Conservation (phyloP, 2,329 filamentous ascomycete species). For the Pseudonectria foliicola region DNA sequence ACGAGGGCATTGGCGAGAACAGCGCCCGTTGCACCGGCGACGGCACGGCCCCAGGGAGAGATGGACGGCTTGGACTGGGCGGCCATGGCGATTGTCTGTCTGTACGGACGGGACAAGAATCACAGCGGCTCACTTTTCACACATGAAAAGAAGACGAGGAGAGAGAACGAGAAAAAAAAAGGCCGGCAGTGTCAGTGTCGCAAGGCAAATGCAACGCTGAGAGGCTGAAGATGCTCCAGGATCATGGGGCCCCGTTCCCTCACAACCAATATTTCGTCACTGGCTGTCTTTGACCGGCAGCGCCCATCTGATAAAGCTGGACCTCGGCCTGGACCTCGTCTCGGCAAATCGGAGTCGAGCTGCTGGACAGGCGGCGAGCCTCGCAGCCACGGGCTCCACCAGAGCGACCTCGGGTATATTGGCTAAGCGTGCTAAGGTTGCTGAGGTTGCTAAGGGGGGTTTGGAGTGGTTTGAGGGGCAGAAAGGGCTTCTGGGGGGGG, state of each 20-base stretch:
- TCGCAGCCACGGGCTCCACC: slow-evolving; percentile 8
- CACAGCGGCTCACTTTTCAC: too few species aligned
- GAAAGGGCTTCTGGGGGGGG: too few species aligned
- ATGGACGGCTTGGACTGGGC: slow-evolving; percentile 61
- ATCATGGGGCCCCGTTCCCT: too few species aligned
- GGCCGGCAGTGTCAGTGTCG: slow-evolving; percentile 5
- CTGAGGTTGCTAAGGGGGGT: slow-evolving; percentile 7
- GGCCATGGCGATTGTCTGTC: slow-evolving; percentile 34
- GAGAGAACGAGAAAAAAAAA: slow-evolving; percentile 1
- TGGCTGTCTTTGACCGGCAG: slow-evolving; percentile 9
- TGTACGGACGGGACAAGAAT: background rate
- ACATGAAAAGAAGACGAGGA: background rate
- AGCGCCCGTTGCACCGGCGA: slow-evolving; percentile 87
- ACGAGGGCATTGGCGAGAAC: slow-evolving; percentile 92
- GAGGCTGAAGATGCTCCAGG: too few species aligned
- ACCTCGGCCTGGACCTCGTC: slow-evolving; percentile 20
- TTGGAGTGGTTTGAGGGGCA: background rate
- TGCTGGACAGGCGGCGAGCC: slow-evolving; percentile 14
- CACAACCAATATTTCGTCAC: slow-evolving; percentile 10
- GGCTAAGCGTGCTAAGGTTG: too few species aligned
- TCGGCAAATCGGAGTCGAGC: slow-evolving; percentile 17
- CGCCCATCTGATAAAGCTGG: slow-evolving; percentile 10
- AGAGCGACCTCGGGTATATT: slow-evolving; percentile 23
- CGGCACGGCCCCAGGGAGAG: slow-evolving; percentile 86
- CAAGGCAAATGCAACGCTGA: too few species aligned